These are phyloP conservation scores for Candida schatavii DNA, from an alignment of 805 yeast genomes.

Conservation along the genomic window DNA sequence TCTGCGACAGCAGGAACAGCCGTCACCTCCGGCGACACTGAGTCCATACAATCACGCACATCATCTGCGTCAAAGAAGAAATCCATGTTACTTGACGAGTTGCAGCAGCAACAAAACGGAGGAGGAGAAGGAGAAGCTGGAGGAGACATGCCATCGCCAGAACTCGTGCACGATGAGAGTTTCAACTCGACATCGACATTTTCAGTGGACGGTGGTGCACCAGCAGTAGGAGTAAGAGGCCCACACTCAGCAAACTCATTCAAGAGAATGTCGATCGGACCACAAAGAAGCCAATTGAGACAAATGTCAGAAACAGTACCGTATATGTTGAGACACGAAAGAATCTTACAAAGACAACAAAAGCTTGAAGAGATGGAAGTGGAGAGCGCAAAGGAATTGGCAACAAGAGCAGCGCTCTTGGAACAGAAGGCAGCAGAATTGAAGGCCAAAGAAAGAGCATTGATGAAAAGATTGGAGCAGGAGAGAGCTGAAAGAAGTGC, in stretches of 20 bases:
- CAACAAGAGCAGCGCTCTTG: conserved; percentile 69
- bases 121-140: conserved; percentile 7
- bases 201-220: conserved; percentile 18
- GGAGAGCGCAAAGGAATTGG: conserved; percentile 70
- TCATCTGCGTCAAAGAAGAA: conserved; percentile 21
- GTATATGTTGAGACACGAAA: conserved; percentile 76
- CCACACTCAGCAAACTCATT: conserved; percentile 26
- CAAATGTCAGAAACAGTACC: conserved; percentile 83
- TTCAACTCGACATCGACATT: conserved; percentile 27
- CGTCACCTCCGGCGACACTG: conserved; percentile 15
- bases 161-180: conserved; percentile 24
- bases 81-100: conserved; percentile 37
- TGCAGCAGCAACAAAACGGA: conserved; percentile 6
- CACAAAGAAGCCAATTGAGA: conserved; percentile 62
- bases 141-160: conserved; percentile 21
- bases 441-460: conserved; percentile 59
- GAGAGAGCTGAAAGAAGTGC: conserved; percentile 14
- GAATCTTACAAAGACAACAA: conserved; percentile 69
- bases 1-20: conserved; percentile 15
- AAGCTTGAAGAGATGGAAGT: conserved; percentile 77
- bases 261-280: conserved; percentile 44
- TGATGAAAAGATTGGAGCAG: conserved; percentile 41
- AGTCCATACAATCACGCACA: conserved; percentile 19
- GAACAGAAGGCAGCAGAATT: conserved; percentile 73
- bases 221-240: conserved; percentile 13